Percentiles rank a stretch among this genome's conserved stretches.
These are phyloP conservation scores for Talaromyces liani DNA, from an alignment of 495 filamentous ascomycete species.

Conservation along the genomic window DNA sequence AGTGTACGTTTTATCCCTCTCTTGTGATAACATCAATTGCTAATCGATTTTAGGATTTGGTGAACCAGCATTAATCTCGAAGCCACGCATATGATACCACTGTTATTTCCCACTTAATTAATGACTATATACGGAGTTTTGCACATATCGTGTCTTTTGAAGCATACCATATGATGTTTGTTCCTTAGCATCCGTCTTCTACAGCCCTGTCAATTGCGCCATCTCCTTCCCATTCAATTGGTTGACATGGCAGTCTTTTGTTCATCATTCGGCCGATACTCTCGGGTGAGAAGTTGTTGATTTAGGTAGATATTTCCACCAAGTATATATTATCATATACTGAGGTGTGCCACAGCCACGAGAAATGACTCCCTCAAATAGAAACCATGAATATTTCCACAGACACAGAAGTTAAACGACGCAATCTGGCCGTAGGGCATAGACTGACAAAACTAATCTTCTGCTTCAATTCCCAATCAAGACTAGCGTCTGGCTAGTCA, in stretches of 20 bases:
- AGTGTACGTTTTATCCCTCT: constrained; percentile 27
- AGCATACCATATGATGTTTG: neutral
- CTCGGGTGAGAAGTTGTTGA: neutral
- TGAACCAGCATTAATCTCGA: constrained; percentile 13
- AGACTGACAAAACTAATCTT: neutral
- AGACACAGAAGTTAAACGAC: neutral
- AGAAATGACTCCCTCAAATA: neutral
- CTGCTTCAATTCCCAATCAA: neutral
- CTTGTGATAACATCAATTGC: neutral
- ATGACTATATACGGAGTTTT: neutral
- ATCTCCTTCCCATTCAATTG: constrained; percentile 26
- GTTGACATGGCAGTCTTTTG: constrained; percentile 15
- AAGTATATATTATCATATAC: neutral
- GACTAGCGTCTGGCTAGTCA: neutral
- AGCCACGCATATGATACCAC: constrained; percentile 14
- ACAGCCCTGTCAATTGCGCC: constrained; percentile 13
- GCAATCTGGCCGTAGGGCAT: neutral
- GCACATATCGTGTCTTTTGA: neutral
- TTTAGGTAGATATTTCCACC: neutral
- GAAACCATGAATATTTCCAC: neutral
- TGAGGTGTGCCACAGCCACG: too few relatives aligned
- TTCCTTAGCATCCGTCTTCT: neutral
- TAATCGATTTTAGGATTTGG: constrained; percentile 17
- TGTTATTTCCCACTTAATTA: neutral
- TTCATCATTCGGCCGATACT: constrained; percentile 24